A percentile compares a stretch with the other conserved stretches of the same genome.
These are phyloP conservation scores for Hammondia hammondi DNA, from an alignment of 169 alveolate species.

Conservation along the genomic window DNA sequence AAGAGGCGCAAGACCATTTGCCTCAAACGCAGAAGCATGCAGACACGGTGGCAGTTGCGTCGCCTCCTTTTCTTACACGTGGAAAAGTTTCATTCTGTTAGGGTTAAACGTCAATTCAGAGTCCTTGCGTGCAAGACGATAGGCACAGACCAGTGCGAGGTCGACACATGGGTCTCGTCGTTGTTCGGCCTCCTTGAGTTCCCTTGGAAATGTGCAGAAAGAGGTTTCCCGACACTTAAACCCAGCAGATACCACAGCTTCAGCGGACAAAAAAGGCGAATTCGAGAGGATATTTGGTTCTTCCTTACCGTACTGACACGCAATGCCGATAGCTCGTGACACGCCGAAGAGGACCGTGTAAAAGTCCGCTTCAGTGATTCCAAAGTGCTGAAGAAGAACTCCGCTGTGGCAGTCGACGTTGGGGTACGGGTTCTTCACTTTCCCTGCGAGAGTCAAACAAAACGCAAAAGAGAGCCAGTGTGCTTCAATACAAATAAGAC, in stretches of 20 bases:
- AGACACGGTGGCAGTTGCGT: too few relatives aligned
- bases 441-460: constrained; percentile 49
- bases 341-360: constrained; percentile 95
- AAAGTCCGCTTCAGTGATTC: constrained; percentile 88
- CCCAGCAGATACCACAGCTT: not conserved
- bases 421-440: constrained; percentile 95
- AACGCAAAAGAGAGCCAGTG: not conserved
- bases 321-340: constrained; percentile 93
- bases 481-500: too few relatives aligned
- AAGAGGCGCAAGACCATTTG: too few relatives aligned
- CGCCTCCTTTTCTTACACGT: too few relatives aligned
- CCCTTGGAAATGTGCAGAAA: too few relatives aligned
- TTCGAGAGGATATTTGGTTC: not conserved
- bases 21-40: too few relatives aligned
- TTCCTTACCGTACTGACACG: constrained; percentile 83
- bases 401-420: constrained; percentile 97
- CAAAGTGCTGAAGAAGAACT: constrained; percentile 90
- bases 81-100: too few relatives aligned
- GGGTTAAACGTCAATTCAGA: too few relatives aligned
- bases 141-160: too few relatives aligned
- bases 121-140: too few relatives aligned
- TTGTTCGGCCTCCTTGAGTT: too few relatives aligned
- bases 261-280: constrained; percentile 18
- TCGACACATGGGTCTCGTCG: too few relatives aligned
- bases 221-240: not conserved